Conservation (phyloP, 2,329 filamentous ascomycete species). For the Penicillium sp. region DNA sequence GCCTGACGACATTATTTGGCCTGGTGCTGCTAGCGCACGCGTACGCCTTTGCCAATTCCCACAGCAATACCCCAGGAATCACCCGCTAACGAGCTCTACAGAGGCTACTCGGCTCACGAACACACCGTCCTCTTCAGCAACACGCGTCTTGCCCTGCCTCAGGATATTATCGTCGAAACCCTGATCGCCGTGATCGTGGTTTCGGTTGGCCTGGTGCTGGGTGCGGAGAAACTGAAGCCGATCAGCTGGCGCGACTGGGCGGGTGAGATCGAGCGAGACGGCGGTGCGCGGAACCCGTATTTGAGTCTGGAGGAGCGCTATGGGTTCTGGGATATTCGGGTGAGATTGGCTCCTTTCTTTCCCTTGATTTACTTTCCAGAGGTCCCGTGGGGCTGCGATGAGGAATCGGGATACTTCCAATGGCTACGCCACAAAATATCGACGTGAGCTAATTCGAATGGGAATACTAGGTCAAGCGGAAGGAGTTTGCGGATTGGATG, state of each 20-base stretch:
- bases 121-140: slow-evolving; percentile 69
- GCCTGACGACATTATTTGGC: slow-evolving; percentile 66
- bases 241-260: slow-evolving; percentile 80
- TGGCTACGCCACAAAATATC: neutral
- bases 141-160: slow-evolving; percentile 58
- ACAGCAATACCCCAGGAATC: neutral
- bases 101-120: slow-evolving; percentile 95
- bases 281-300: slow-evolving; percentile 72
- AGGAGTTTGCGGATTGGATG: slow-evolving; percentile 74
- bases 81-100: slow-evolving; percentile 38
- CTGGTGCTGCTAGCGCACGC: slow-evolving; percentile 77
- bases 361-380: no score
- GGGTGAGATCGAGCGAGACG: slow-evolving; percentile 65
- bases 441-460: slow-evolving; percentile 12
- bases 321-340: slow-evolving; percentile 84
- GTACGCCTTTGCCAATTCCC: slow-evolving; percentile 53
- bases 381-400: no score
- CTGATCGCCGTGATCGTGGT: slow-evolving; percentile 73
- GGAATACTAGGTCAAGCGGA: slow-evolving; percentile 54
- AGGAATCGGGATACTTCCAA: neutral
- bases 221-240: slow-evolving; percentile 72
- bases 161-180: slow-evolving; percentile 85
- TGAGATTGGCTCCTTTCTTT: slow-evolving; percentile 36
- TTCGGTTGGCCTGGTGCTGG: slow-evolving; percentile 75
- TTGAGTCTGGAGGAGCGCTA: slow-evolving; percentile 70